Evolutionary conservation across 345 rosid species (phyloP).

Genomic region (Sisymbrium irio): DNA sequence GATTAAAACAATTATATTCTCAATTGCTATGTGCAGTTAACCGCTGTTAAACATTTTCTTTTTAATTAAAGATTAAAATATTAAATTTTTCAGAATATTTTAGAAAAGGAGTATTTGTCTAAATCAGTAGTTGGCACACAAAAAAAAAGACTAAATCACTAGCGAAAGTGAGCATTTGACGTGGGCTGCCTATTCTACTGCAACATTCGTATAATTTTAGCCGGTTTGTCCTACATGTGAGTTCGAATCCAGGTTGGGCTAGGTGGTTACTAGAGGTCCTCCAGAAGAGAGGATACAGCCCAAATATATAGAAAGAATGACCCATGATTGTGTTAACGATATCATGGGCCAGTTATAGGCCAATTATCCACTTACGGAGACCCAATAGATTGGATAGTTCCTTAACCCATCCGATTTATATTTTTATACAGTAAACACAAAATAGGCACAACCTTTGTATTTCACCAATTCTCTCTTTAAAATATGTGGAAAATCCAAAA

Average conservation of each 20-base stretch:
- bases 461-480: too few species aligned
- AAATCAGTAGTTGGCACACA: too few species aligned
- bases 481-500: background rate
- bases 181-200: background rate
- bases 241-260: background rate
- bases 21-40: slow-evolving; percentile 23
- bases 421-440: background rate
- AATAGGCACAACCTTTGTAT: too few species aligned
- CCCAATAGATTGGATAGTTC: background rate
- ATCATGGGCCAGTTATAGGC: background rate
- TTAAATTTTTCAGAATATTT: too few species aligned
- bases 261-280: background rate
- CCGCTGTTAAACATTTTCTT: slow-evolving; percentile 6
- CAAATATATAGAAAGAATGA: background rate
- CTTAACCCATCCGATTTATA: background rate
- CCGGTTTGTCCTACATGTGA: background rate
- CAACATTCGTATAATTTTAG: background rate
- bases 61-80: background rate
- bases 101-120: too few species aligned
- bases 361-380: background rate
- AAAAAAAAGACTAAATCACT: too few species aligned
- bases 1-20: slow-evolving; percentile 27
- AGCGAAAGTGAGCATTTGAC: too few species aligned
- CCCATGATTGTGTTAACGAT: background rate
- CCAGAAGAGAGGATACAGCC: background rate